Conservation (phyloP, 176 grass and related monocot species). For the Rhynchospora breviuscula region DNA sequence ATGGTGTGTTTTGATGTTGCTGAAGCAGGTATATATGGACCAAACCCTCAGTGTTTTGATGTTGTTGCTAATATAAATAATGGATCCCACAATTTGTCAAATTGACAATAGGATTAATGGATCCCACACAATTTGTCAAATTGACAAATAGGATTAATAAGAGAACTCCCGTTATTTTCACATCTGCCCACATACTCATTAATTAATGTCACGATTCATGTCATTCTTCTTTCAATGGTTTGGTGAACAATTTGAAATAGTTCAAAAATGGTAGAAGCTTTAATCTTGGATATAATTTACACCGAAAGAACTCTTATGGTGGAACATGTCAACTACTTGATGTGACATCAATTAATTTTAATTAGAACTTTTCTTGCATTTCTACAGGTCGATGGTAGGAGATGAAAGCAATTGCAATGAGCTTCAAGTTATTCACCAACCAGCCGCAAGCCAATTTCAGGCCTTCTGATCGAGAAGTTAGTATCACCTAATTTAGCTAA, state of each 20-base stretch:
- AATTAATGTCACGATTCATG: slow-evolving; percentile 28
- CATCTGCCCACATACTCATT: neutral
- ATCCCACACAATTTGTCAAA: too few relatives aligned
- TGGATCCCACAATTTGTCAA: too few relatives aligned
- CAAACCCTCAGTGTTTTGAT: neutral
- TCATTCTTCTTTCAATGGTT: slow-evolving; percentile 16
- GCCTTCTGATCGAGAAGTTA: slow-evolving; percentile 46
- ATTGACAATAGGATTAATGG: too few relatives aligned
- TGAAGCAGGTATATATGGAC: neutral
- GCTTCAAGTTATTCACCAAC: slow-evolving; percentile 41
- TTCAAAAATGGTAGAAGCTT: neutral
- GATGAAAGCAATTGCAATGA: slow-evolving; percentile 51
- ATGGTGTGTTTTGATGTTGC: neutral
- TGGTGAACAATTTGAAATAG: slow-evolving; percentile 8
- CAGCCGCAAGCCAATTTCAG: slow-evolving; percentile 49
- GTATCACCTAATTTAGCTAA: slow-evolving; percentile 33
- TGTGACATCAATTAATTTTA: neutral
- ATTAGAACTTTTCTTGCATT: slow-evolving; percentile 19
- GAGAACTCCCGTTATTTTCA: too few relatives aligned
- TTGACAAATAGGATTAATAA: too few relatives aligned
- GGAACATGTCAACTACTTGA: slow-evolving; percentile 16
- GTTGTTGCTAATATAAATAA: too few relatives aligned
- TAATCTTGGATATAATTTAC: slow-evolving; percentile 15
- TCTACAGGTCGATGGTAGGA: slow-evolving; percentile 42
- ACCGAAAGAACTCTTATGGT: neutral